Percentiles rank a stretch among this genome's conserved stretches.
Evolutionary conservation across 257 asterid species (phyloP).

Genomic region (Osmanthus fragrans): DNA sequence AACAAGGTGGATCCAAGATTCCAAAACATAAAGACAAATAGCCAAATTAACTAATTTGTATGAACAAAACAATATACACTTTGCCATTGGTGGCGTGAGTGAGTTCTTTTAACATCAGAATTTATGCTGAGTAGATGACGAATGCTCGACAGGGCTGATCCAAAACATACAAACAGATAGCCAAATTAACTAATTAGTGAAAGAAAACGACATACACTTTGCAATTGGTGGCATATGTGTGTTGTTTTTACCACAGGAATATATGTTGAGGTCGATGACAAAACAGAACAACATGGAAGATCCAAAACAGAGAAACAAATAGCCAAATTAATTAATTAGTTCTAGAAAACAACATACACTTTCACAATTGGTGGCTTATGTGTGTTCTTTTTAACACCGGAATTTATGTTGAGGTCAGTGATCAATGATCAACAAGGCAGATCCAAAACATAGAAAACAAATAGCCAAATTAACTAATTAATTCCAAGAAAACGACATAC

Average conservation of each 20-base stretch:
- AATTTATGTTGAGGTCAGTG: background rate
- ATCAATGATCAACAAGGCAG: background rate
- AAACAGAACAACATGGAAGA: background rate
- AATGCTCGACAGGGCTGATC: background rate
- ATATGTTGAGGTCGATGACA: background rate
- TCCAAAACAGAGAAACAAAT: background rate
- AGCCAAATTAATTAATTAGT: no score
- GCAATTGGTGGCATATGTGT: slow-evolving; percentile 71
- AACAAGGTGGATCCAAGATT: no score
- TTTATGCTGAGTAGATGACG: background rate
- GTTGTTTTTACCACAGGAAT: background rate
- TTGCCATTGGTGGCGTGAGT: background rate
- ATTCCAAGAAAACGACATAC: slow-evolving; percentile 40
- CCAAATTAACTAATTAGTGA: slow-evolving; percentile 7
- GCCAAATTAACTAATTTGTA: background rate
- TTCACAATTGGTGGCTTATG: slow-evolving; percentile 74
- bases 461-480: no score
- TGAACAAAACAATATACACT: no score
- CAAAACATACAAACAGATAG: background rate
- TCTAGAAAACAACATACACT: slow-evolving; percentile 42
- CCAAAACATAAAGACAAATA: background rate
- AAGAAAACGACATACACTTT: slow-evolving; percentile 50
- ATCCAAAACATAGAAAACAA: background rate
- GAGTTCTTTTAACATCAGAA: background rate
- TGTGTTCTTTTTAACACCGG: background rate